phyloP scores from a whole-genome alignment of 2,329 filamentous ascomycete species.

The Neodidymelliopsis sp. region DNA sequence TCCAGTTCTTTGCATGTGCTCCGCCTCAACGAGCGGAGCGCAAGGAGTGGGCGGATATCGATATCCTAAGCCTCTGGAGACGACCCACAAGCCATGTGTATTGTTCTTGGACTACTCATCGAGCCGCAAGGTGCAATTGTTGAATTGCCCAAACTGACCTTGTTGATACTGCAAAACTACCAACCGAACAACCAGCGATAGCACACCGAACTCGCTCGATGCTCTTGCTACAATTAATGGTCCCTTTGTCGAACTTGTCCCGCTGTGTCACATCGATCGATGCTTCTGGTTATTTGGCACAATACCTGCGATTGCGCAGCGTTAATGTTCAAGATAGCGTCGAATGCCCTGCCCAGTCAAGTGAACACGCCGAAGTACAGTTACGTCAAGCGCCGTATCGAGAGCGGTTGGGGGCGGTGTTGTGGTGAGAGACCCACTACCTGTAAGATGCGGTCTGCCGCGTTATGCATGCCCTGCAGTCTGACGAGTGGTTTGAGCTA shows the following conservation, averaged over 20 bases:
- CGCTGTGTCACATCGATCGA: too few relatives aligned
- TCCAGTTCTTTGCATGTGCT: slow-evolving; percentile 3
- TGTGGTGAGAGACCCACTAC: slow-evolving; percentile 33
- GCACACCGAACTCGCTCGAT: too few relatives aligned
- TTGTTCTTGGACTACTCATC: background rate
- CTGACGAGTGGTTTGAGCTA: slow-evolving; percentile 10
- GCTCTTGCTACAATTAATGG: too few relatives aligned
- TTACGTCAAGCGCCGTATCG: slow-evolving; percentile 38
- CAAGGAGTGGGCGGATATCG: slow-evolving; percentile 1
- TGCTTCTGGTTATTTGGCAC: background rate
- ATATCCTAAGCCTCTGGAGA: background rate
- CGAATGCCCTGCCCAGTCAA: background rate
- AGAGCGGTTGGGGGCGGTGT: slow-evolving; percentile 6
- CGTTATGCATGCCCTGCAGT: slow-evolving; percentile 24
- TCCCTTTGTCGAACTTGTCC: too few relatives aligned
- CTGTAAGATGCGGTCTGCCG: slow-evolving; percentile 24
- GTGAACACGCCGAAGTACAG: slow-evolving; percentile 25
- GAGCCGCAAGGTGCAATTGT: background rate
- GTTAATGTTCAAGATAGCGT: background rate
- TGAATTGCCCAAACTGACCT: background rate
- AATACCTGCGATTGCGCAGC: background rate
- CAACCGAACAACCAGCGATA: too few relatives aligned
- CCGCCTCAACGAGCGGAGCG: slow-evolving; percentile 11
- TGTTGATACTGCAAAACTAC: background rate
- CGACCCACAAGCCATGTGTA: slow-evolving; percentile 6